Evolutionary conservation across 2,329 filamentous ascomycete species (phyloP).

Genomic region (Trichophyton mentagrophytes): DNA sequence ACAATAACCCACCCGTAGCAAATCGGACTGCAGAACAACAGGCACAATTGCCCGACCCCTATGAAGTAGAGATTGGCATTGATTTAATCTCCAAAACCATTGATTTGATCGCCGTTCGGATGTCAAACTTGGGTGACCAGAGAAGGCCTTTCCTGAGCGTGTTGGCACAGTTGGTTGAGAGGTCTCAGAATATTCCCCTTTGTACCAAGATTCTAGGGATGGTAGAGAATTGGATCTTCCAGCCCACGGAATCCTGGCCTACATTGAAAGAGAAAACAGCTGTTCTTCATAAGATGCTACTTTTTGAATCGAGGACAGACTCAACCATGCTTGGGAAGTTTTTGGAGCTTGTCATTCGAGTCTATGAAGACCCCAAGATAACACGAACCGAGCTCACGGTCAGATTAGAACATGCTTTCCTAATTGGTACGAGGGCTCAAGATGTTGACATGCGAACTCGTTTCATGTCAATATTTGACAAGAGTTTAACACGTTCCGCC

Average conservation of each 20-base stretch:
- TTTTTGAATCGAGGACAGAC: slow-evolving; percentile 78
- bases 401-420: slow-evolving; percentile 92
- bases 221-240: slow-evolving; percentile 93
- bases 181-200: slow-evolving; percentile 72
- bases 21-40: slow-evolving; percentile 19
- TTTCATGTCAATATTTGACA: slow-evolving; percentile 93
- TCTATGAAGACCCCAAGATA: slow-evolving; percentile 96
- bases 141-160: slow-evolving; percentile 89
- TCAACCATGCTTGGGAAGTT: slow-evolving; percentile 82
- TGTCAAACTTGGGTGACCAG: slow-evolving; percentile 85
- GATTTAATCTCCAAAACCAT: slow-evolving; percentile 90
- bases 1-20: slow-evolving; percentile 37
- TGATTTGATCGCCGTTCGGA: slow-evolving; percentile 78
- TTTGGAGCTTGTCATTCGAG: slow-evolving; percentile 86
- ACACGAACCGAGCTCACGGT: slow-evolving; percentile 91
- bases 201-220: slow-evolving; percentile 89
- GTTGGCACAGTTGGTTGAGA: slow-evolving; percentile 85
- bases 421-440: slow-evolving; percentile 83
- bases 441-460: slow-evolving; percentile 95
- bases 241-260: slow-evolving; percentile 86
- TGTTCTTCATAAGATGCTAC: slow-evolving; percentile 96
- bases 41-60: slow-evolving; percentile 41
- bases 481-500: slow-evolving; percentile 82
- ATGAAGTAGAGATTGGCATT: slow-evolving; percentile 79
- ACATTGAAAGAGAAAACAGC: slow-evolving; percentile 98